Percentiles rank a stretch among this genome's conserved stretches.
phyloP scores from a whole-genome alignment of 495 filamentous ascomycete species.

The Neurospora sp. region DNA sequence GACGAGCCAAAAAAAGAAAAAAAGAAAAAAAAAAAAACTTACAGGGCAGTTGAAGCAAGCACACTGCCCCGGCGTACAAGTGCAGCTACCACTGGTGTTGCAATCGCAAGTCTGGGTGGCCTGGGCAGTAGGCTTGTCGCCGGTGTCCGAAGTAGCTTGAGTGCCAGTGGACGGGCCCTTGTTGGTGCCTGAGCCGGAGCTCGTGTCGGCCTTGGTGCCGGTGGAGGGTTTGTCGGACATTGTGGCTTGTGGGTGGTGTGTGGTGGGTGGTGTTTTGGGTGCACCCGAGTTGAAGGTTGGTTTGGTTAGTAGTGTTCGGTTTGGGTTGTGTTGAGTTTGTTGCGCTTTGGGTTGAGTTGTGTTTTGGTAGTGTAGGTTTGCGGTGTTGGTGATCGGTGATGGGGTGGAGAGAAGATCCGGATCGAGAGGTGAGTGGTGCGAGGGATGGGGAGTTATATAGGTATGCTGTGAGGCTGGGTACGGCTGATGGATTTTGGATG shows the following conservation, averaged over 20 bases:
- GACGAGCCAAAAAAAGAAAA: no score
- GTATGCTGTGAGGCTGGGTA: not conserved
- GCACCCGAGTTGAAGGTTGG: not conserved
- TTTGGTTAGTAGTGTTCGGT: not conserved
- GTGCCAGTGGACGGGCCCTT: not conserved
- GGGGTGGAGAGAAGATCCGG: not conserved
- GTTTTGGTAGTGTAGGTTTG: not conserved
- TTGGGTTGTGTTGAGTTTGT: not conserved
- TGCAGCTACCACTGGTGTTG: constrained; percentile 7
- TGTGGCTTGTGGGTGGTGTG: not conserved
- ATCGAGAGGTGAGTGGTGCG: not conserved
- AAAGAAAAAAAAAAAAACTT: no score
- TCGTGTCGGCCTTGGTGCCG: not conserved
- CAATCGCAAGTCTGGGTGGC: constrained; percentile 6
- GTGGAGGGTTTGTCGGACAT: not conserved
- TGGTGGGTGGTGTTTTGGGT: not conserved
- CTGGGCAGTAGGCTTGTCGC: not conserved
- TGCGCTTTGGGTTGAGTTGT: not conserved
- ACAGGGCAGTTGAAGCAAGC: constrained; percentile 17
- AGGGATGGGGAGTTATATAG: not conserved
- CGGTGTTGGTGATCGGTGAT: not conserved
- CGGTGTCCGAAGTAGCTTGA: not conserved
- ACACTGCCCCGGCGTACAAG: constrained; percentile 15
- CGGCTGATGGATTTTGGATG: not conserved
- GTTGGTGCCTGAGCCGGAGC: not conserved